phyloP scores from a whole-genome alignment of 2,329 filamentous ascomycete genomes.

The Bertia moriformis region DNA sequence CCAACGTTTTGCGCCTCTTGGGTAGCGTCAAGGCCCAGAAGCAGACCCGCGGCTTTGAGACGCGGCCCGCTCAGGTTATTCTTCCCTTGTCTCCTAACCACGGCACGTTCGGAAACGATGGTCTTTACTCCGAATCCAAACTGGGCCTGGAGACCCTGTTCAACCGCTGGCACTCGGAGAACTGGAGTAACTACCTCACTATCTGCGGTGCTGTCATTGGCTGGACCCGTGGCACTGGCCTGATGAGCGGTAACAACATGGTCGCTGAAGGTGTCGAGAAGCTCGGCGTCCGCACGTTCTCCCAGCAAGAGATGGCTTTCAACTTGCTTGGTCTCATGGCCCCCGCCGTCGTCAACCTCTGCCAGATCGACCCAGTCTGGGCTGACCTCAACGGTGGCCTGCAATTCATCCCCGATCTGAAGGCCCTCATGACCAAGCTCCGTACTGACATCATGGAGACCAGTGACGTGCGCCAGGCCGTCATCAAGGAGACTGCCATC shows the following conservation, averaged over 20 bases:
- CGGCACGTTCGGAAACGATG: slow-evolving; percentile 24
- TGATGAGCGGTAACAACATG: slow-evolving; percentile 25
- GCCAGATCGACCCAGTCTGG: slow-evolving; percentile 16
- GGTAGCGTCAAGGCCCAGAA: slow-evolving; percentile 17
- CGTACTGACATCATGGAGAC: slow-evolving; percentile 7
- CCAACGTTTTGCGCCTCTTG: slow-evolving; percentile 20
- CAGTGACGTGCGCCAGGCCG: slow-evolving; percentile 8
- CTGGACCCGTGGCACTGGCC: slow-evolving; percentile 25
- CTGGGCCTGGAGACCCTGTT: slow-evolving; percentile 19
- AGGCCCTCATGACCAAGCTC: slow-evolving; percentile 8
- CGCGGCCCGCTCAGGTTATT: slow-evolving; percentile 20
- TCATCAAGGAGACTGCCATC: slow-evolving; percentile 8
- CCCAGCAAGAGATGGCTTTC: slow-evolving; percentile 22
- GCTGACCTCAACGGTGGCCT: slow-evolving; percentile 24
- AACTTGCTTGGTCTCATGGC: slow-evolving; percentile 18
- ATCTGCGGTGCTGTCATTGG: slow-evolving; percentile 25
- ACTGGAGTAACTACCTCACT: slow-evolving; percentile 19
- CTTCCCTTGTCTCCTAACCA: slow-evolving; percentile 27
- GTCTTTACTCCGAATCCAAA: slow-evolving; percentile 27
- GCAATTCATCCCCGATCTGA: slow-evolving; percentile 12
- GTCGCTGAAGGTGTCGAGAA: slow-evolving; percentile 20
- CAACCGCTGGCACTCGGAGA: slow-evolving; percentile 17
- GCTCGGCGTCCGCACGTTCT: slow-evolving; percentile 21
- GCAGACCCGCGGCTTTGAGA: slow-evolving; percentile 10
- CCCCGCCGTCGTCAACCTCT: slow-evolving; percentile 12